Conservation (phyloP, 257 asterid species). For the Perilla frutescens region DNA sequence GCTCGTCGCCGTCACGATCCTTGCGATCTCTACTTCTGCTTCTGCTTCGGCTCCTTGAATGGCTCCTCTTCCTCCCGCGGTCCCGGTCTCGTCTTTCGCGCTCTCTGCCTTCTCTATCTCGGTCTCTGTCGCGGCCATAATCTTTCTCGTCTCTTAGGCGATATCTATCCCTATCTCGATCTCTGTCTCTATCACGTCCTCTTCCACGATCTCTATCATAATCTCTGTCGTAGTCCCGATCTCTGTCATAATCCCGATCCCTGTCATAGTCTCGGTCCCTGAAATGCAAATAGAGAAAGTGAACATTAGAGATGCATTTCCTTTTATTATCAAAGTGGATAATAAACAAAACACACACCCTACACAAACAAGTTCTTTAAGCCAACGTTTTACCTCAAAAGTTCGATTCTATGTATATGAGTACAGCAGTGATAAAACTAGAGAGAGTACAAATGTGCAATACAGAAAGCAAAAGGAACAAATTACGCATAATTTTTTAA, state of each 20-base stretch:
- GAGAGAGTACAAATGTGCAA: not conserved
- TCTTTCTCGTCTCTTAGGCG: constrained; percentile 79
- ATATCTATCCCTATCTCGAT: constrained; percentile 68
- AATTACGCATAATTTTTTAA: constrained; percentile 10
- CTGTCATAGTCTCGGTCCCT: constrained; percentile 70
- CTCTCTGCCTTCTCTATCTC: constrained; percentile 68
- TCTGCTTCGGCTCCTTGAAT: constrained; percentile 83
- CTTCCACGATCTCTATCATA: constrained; percentile 57
- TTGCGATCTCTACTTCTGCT: constrained; percentile 84
- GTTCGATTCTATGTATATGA: not conserved
- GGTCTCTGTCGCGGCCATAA: constrained; percentile 74
- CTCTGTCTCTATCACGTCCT: constrained; percentile 59
- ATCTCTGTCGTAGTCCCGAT: constrained; percentile 55
- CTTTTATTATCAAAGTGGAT: not conserved
- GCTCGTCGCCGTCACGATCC: constrained; percentile 75
- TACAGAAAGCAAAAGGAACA: constrained; percentile 16
- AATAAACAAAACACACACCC: not conserved
- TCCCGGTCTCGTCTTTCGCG: constrained; percentile 80
- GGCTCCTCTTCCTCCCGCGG: constrained; percentile 74
- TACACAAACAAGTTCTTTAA: not conserved
- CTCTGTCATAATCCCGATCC: constrained; percentile 70
- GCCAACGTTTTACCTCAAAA: not conserved
- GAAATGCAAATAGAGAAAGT: constrained; percentile 2
- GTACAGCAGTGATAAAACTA: not conserved
- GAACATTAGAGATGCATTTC: not conserved